Evolutionary conservation across 192 early-diverging fungal species (phyloP), one percentile per base, ranked within the genome.

Genomic region (Kickxella alabastrina): DNA sequence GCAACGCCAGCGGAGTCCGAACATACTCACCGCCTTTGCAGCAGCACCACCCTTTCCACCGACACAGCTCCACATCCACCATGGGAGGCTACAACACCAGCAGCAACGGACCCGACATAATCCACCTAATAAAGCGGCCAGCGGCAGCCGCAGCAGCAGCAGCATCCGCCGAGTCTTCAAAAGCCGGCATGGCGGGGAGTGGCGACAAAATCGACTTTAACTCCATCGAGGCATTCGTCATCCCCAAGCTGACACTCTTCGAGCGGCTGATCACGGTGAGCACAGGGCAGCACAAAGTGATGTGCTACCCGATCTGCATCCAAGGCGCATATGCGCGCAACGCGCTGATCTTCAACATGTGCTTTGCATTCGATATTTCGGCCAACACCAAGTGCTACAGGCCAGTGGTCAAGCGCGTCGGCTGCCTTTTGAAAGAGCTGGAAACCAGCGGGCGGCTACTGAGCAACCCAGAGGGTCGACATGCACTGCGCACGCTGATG

Each of bases 291-390:
- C 42, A 59, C 66, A 75, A 68, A 37, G 45, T 75, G 35, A 68
- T 75, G 65, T 64, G 72, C 36, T 75, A 75, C 32, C 72, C 72
- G n/a, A 47, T 75, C n/a, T 51, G 56, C 0, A 43, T 75, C 3
- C 45, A 68, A 29, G 72, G 72, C 8, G 57, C 59, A 23, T 90
- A 92, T 52, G 67, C 75, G 43, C 77, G 96, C 18, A 95, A 93
- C 67, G 84, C 81, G 24, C 75, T 95, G 41, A 79, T 92, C 22
- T 98, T 94, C 76, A 98, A 98, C 68, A 77, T 95, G 39, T 87
- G 90, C 48, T 96, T 98, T 83, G 87, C 92, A 10, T 97, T 98
- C 79, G 89, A 92, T 43, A 83, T 81, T 34, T 67, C 81, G 15
- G 91, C 88, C 1, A 85, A 92, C 36, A 90, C 87, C 23, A 75